Base-by-base conservation (phyloP, 306 rosid genomes). In the Vigna reflexopilosa region DNA sequence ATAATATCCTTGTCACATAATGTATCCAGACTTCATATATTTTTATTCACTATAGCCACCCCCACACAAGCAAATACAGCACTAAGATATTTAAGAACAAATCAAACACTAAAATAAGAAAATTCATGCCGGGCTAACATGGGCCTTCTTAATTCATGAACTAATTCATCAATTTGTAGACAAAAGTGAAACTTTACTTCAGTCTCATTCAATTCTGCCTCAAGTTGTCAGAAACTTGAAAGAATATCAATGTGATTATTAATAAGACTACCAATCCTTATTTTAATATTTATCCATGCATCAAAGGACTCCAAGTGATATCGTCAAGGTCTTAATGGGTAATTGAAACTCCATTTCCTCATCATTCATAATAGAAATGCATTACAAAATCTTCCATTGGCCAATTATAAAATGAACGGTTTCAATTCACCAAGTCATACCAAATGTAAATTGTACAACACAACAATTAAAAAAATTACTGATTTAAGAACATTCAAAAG, bases 21-120 rank as follows among this genome's bases (percentile, higher is more conserved):
- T 36, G 22, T 62, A 62, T 62, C 45, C 22, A 61, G 13, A 4
- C 11, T 28, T 59, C 66, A 2, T 30, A 30, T 19, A 28, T 30
- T 34, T 61, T 14, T 62, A 52, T 67, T 67, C 30, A 77, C 76
- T 67, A 83, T 59, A 36, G 52, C 49, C 40, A 78, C 32, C 67
- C 67, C 62, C 26, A 68, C 67, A 67, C 17, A 67, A 50, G 63
- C 30, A 15, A 16, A 26, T 38, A 66, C 20, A 58, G 56, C 19
- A 10, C 47, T 22, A 11, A 56, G 65, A 49, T 59, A 61, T 9
- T 32, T 15, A 47, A 58, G 52, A 67, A 49, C 36, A 67, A 2
- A 44, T 3, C 55, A 77, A 28, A 44, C 47, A 9, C 52, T 38
- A 56, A 34, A 45, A 17, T 19, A 68, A 17, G 51, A 70, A 45